Evolutionary conservation across 2,329 filamentous ascomycete species (phyloP), one percentile per base, ranked within the genome.

Genomic region (Basipetospora chlamydospora): DNA sequence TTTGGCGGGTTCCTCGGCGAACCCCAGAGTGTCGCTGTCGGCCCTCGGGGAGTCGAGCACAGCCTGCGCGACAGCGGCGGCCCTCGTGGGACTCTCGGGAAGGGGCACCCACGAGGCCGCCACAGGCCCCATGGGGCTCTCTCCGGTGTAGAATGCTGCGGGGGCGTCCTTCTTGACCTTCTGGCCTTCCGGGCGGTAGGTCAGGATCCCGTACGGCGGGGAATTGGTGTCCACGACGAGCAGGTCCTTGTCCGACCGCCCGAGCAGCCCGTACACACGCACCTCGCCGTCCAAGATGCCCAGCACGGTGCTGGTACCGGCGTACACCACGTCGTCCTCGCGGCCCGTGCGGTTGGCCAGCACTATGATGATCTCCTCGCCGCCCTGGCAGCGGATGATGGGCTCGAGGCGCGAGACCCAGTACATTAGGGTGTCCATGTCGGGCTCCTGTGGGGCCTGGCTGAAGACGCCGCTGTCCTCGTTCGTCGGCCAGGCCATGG

Each of bases 401-500:
- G 82, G 82, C 38, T 80, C 74, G 4, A 88, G 62, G 0, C 83
- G 67, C 13, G 72, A 67, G 0, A 84, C 60, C 83, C 82, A 88
- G 47, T 88, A 88, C 0, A 71, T 69, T 7, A 88, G 50, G 0
- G 80, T 85, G 17, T 82, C 73, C 56, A 81, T 66, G 44, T 87
- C 81, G 0, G 80, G 78, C 31, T 74, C 67, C 0, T 63, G 49
- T 0, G 70, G 70, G 42, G 43, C 58, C n/a, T 44, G 61, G 38
- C 48, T 71, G 48, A 60, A 73, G 6, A 39, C 38, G 9, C 47
- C 60, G 2, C 53, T 62, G 46, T 61, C 65, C 42, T 63, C 72
- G 37, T 51, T 60, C 2, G 80, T 84, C 23, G 81, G 61, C 81
- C 80, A 88, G 0, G 82, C 80, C 80, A 87, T 86, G 3, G 70